These are phyloP conservation scores for Trichoderma arundinaceum DNA, from an alignment of 2,329 filamentous ascomycete species.

Conservation along the genomic window DNA sequence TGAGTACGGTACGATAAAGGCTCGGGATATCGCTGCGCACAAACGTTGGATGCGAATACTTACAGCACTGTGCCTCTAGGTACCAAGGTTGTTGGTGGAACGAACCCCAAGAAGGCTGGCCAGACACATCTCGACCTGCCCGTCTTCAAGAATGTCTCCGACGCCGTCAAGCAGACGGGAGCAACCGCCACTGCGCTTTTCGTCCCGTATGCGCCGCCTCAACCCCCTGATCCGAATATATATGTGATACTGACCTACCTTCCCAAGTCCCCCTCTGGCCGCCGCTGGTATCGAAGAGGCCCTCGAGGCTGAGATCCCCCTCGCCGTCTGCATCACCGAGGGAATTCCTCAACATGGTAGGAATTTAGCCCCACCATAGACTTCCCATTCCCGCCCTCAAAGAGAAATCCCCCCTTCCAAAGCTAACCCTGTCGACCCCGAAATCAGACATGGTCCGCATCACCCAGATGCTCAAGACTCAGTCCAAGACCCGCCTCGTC, in stretches of 20 bases:
- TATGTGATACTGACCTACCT: constrained; percentile 33
- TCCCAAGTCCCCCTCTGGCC: constrained; percentile 81
- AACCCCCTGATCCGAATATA: not conserved
- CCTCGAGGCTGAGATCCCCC: constrained; percentile 86
- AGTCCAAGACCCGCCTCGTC: constrained; percentile 94
- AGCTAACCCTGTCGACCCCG: constrained; percentile 12
- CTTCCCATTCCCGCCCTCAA: constrained; percentile 7
- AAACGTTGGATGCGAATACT: constrained; percentile 33
- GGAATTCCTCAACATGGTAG: constrained; percentile 95
- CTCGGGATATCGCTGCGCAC: constrained; percentile 33
- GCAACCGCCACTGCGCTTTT: constrained; percentile 94
- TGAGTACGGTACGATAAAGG: constrained; percentile 78
- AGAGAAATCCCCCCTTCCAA: constrained; percentile 3
- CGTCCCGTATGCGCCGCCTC: constrained; percentile 72
- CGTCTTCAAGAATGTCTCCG: constrained; percentile 87
- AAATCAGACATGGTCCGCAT: constrained; percentile 96
- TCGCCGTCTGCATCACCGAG: constrained; percentile 97
- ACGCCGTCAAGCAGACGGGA: constrained; percentile 88
- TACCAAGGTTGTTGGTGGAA: constrained; percentile 96
- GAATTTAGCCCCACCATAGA: constrained; percentile 40
- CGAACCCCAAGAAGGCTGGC: constrained; percentile 98
- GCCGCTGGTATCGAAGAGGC: constrained; percentile 97
- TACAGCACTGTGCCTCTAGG: constrained; percentile 56
- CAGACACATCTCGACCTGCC: constrained; percentile 86
- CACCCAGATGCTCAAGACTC: constrained; percentile 95